These are phyloP conservation scores for Botryotinia globosa DNA, from an alignment of 2,329 filamentous ascomycete genomes.

Conservation along the genomic window DNA sequence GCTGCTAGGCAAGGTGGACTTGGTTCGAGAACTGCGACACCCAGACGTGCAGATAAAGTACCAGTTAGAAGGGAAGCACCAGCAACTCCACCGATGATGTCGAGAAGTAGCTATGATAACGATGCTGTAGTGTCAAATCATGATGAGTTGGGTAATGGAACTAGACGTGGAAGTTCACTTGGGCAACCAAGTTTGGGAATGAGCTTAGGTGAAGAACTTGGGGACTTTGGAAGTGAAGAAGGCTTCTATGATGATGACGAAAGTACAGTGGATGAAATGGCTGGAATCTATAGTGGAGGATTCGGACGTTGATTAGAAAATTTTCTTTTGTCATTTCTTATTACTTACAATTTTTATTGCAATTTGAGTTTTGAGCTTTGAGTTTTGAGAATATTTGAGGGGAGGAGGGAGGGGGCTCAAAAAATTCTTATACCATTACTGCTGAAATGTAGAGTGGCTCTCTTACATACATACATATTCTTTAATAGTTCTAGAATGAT, in stretches of 20 bases:
- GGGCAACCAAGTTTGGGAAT: constrained; percentile 10
- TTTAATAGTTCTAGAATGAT: constrained; percentile 20
- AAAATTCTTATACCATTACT: not conserved
- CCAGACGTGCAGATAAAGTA: constrained; percentile 44
- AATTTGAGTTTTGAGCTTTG: not conserved
- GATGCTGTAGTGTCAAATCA: constrained; percentile 50
- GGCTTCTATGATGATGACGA: constrained; percentile 41
- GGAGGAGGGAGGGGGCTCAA: not conserved
- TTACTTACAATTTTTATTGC: not conserved
- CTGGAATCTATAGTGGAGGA: constrained; percentile 21
- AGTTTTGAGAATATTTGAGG: not conserved
- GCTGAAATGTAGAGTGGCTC: not conserved
- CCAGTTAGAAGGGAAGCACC: constrained; percentile 41
- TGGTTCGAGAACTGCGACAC: constrained; percentile 32
- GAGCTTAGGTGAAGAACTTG: constrained; percentile 14
- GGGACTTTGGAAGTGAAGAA: constrained; percentile 32
- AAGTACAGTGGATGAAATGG: constrained; percentile 28
- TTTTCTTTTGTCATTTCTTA: constrained; percentile 1
- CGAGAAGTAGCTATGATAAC: constrained; percentile 55
- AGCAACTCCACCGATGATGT: constrained; percentile 60
- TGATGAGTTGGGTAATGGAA: constrained; percentile 42
- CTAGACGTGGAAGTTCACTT: constrained; percentile 1
- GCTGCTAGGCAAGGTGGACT: constrained; percentile 46
- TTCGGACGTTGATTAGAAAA: constrained; percentile 5
- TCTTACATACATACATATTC: constrained; percentile 14